phyloP scores from a whole-genome alignment of 768 basidiomycete genomes.

The Lentinula boryana region DNA sequence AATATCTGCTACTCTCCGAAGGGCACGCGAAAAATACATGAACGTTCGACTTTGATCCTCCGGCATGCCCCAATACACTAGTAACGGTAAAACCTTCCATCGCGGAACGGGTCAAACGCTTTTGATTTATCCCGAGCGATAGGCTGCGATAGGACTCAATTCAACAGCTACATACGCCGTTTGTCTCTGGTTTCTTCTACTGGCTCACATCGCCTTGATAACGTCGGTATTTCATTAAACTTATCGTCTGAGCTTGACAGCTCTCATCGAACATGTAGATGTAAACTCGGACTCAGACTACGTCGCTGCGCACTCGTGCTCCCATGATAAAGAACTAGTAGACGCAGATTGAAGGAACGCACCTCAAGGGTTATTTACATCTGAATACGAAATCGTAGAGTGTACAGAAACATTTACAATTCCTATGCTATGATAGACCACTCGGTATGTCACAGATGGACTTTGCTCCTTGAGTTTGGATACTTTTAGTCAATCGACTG shows the following conservation, averaged over 20 bases:
- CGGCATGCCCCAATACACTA: not conserved
- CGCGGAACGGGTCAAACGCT: not conserved
- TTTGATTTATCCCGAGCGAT: not conserved
- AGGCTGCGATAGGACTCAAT: not conserved
- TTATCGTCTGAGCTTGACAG: not conserved
- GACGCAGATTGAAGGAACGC: too few species aligned
- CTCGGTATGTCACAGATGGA: too few species aligned
- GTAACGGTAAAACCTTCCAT: not conserved
- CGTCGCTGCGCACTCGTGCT: too few species aligned
- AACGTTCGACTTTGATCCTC: not conserved
- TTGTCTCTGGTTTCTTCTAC: slow-evolving; percentile 7
- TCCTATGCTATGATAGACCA: too few species aligned
- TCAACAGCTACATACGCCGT: not conserved
- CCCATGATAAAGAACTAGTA: too few species aligned
- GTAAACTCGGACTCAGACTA: slow-evolving; percentile 12
- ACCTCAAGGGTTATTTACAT: too few species aligned
- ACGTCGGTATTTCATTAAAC: not conserved
- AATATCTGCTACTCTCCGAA: not conserved
- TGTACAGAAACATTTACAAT: too few species aligned
- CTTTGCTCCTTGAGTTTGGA: too few species aligned
- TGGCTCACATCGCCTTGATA: slow-evolving; percentile 11
- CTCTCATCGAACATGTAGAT: not conserved
- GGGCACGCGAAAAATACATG: not conserved
- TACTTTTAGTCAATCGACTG: too few species aligned
- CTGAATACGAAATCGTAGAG: too few species aligned